Conservation (phyloP, 306 rosid species). For the Sindora glabra region DNA sequence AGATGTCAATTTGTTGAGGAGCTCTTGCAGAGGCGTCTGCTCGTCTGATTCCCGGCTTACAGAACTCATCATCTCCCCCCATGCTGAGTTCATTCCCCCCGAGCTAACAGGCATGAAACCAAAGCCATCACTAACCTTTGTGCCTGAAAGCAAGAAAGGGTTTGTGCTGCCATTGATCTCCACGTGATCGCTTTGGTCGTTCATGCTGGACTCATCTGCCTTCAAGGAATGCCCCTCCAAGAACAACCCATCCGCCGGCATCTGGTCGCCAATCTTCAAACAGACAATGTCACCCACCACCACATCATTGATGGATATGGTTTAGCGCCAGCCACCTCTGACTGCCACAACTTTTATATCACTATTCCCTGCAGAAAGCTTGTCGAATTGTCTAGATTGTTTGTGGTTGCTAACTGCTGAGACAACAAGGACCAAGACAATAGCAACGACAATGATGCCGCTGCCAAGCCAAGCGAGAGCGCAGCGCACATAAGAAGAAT, state of each 20-base stretch:
- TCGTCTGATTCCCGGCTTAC: not conserved
- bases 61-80: not conserved
- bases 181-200: not conserved
- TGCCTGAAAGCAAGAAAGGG: not conserved
- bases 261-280: conserved; percentile 1
- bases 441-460: not conserved
- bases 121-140: not conserved
- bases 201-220: conserved; percentile 1
- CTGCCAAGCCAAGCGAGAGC: not conserved
- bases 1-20: not conserved
- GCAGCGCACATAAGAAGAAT: not conserved
- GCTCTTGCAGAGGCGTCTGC: not conserved
- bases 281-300: not conserved
- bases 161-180: not conserved
- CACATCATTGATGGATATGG: not conserved
- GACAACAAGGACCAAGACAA: not conserved
- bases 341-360: not conserved
- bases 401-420: not conserved
- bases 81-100: not conserved
- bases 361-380: not conserved
- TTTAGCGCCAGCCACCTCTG: not conserved
- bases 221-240: not conserved
- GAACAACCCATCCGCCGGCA: not conserved
- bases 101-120: not conserved
- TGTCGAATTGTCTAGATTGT: not conserved